Conservation (phyloP, 1,284 basidiomycete genomes). For the Phenoliferia sp. region DNA sequence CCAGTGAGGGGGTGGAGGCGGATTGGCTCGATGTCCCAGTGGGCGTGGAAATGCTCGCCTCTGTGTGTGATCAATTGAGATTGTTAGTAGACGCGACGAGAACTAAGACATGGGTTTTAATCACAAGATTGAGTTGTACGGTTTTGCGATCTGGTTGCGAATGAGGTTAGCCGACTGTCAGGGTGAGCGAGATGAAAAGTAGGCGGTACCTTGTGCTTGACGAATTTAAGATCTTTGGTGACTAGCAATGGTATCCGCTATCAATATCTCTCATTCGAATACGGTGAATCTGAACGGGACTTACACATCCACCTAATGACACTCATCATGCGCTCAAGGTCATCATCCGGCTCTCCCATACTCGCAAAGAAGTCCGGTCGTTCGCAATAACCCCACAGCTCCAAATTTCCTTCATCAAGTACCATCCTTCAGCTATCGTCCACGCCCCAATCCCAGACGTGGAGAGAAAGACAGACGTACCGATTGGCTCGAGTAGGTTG, state of each 20-base stretch:
- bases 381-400: conserved; percentile 71
- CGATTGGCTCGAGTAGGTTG: conserved; percentile 62
- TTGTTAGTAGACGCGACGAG: background rate
- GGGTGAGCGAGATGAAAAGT: background rate
- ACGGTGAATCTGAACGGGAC: background rate
- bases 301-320: conserved; percentile 70
- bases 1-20: conserved; percentile 40
- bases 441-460: conserved; percentile 62
- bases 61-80: background rate
- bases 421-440: conserved; percentile 49
- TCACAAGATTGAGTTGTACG: conserved; percentile 73
- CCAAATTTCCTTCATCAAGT: conserved; percentile 21
- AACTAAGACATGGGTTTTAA: background rate
- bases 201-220: conserved; percentile 52
- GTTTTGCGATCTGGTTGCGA: conserved; percentile 21
- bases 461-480: conserved; percentile 54
- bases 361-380: conserved; percentile 65
- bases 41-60: conserved; percentile 78
- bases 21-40: conserved; percentile 52
- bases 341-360: conserved; percentile 46
- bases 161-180: conserved; percentile 4
- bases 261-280: background rate
- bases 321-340: conserved; percentile 88
- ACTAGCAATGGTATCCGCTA: conserved; percentile 38
- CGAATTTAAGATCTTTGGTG: conserved; percentile 92